These are phyloP conservation scores for Vitis hybrid DNA, from an alignment of 177 flowering plant species.

Conservation along the genomic window DNA sequence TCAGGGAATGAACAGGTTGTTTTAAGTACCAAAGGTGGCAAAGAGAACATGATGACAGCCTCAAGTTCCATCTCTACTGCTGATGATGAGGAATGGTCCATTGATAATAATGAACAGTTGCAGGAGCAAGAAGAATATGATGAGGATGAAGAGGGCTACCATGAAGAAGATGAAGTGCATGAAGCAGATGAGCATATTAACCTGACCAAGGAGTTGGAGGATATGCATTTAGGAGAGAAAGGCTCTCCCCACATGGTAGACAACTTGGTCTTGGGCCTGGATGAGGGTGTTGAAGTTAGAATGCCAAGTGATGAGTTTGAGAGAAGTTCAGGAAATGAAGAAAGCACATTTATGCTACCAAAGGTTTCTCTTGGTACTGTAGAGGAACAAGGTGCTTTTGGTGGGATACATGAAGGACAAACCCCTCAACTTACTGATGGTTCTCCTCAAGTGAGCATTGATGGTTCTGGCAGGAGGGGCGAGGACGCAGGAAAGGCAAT, in stretches of 20 bases:
- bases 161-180: slow-evolving; percentile 83
- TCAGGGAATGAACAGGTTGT: slow-evolving; percentile 35
- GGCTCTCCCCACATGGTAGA: slow-evolving; percentile 36
- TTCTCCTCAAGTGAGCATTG: slow-evolving; percentile 24
- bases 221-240: slow-evolving; percentile 55
- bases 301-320: slow-evolving; percentile 66
- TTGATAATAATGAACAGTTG: slow-evolving; percentile 54
- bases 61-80: slow-evolving; percentile 40
- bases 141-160: slow-evolving; percentile 75
- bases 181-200: slow-evolving; percentile 61
- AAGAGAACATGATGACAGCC: slow-evolving; percentile 23
- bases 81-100: slow-evolving; percentile 86
- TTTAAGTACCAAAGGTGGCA: slow-evolving; percentile 26
- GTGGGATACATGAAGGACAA: slow-evolving; percentile 29
- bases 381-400: slow-evolving; percentile 32
- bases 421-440: slow-evolving; percentile 22
- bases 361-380: slow-evolving; percentile 24
- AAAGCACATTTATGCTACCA: slow-evolving; percentile 27
- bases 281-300: slow-evolving; percentile 77
- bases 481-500: slow-evolving; percentile 38
- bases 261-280: slow-evolving; percentile 68
- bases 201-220: slow-evolving; percentile 55
- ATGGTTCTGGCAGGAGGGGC: slow-evolving; percentile 25
- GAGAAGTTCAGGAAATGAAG: slow-evolving; percentile 37
- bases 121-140: slow-evolving; percentile 95